A percentile compares a stretch with the other conserved stretches of the same genome.
Evolutionary conservation across 1,284 basidiomycete genomes (phyloP).

Genomic region (Mycena citricolor): DNA sequence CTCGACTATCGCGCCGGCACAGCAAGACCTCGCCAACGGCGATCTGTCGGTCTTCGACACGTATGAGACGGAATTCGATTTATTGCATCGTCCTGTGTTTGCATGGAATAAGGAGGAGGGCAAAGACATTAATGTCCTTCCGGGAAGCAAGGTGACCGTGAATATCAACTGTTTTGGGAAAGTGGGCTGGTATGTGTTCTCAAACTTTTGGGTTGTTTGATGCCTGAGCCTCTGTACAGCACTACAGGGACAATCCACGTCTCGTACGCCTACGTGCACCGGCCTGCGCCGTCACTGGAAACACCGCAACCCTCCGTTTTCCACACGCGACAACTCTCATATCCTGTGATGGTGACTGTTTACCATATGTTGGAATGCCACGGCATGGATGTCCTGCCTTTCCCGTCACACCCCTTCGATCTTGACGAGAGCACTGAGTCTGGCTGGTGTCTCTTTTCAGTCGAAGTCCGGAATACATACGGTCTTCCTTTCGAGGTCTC

Average conservation of each 20-base stretch:
- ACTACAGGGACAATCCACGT: conserved; percentile 77
- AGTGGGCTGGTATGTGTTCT: conserved; percentile 74
- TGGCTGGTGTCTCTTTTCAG: conserved; percentile 80
- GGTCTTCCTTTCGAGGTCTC: conserved; percentile 86
- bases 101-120: conserved; percentile 65
- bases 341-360: conserved; percentile 87
- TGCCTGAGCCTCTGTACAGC: conserved; percentile 39
- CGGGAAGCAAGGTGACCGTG: conserved; percentile 71
- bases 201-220: conserved; percentile 2
- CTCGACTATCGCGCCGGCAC: conserved; percentile 77
- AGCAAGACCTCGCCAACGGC: conserved; percentile 76
- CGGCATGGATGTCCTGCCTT: conserved; percentile 75
- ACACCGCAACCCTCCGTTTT: conserved; percentile 52
- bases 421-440: conserved; percentile 43
- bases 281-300: conserved; percentile 36
- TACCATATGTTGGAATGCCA: conserved; percentile 90
- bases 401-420: conserved; percentile 41
- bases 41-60: conserved; percentile 81
- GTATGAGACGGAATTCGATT: conserved; percentile 88
- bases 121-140: conserved; percentile 54
- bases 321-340: conserved; percentile 80
- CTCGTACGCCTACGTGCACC: conserved; percentile 77
- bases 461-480: conserved; percentile 89
- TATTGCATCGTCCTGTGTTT: conserved; percentile 80
- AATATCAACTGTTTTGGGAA: conserved; percentile 83